A percentile compares a stretch with the other conserved stretches of the same genome.
Evolutionary conservation across 164 flowering plant genomes (phyloP).

Genomic region (Houttuynia cordata): DNA sequence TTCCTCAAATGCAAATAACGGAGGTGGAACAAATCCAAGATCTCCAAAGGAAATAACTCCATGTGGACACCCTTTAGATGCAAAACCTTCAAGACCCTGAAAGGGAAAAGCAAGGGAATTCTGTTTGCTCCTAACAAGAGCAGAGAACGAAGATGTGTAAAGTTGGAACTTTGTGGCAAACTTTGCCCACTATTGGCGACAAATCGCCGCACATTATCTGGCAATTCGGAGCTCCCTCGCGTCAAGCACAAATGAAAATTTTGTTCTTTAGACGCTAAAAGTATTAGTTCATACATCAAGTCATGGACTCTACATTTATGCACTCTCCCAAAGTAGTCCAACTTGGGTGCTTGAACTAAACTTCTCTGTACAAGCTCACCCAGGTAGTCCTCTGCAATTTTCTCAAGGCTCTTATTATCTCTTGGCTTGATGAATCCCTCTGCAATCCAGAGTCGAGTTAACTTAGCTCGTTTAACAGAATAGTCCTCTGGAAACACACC

Average conservation of each 20-base stretch:
- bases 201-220: constrained; percentile 12
- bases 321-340: constrained; percentile 18
- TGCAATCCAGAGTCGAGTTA: constrained; percentile 5
- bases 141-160: constrained; percentile 22
- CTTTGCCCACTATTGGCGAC: constrained; percentile 13
- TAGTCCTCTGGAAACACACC: constrained; percentile 1
- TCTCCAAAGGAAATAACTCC: constrained; percentile 13
- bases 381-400: constrained; percentile 6
- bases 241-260: constrained; percentile 10
- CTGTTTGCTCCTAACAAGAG: constrained; percentile 13
- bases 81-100: constrained; percentile 22
- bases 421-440: constrained; percentile 1
- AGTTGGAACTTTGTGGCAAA: constrained; percentile 3
- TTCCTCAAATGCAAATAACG: constrained; percentile 25
- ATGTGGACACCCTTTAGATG: constrained; percentile 21
- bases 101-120: constrained; percentile 10
- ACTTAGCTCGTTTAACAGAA: background rate
- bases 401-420: constrained; percentile 2
- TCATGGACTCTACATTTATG: constrained; percentile 37
- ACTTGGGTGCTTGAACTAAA: constrained; percentile 11
- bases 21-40: constrained; percentile 19
- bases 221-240: background rate
- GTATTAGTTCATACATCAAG: constrained; percentile 29
- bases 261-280: constrained; percentile 17
- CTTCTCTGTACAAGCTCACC: constrained; percentile 1